Conservation (phyloP, 441 rosid species). For the Erodium trifolium region DNA sequence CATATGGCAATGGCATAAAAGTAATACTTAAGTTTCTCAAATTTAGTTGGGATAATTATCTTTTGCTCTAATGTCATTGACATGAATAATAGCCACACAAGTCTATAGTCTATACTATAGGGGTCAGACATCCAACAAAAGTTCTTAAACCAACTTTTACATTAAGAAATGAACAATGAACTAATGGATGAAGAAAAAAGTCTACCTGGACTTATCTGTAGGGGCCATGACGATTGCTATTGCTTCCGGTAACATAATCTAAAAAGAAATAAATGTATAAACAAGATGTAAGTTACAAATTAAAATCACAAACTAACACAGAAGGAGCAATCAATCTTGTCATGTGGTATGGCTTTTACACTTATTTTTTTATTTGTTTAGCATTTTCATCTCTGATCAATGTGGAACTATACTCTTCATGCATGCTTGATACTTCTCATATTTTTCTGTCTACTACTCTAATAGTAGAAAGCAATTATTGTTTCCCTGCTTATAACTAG, state of each 20-base stretch:
- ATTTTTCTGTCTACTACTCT: background rate
- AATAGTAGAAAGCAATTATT: background rate
- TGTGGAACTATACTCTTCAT: background rate
- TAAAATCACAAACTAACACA: background rate
- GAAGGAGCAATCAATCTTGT: background rate
- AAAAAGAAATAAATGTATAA: background rate
- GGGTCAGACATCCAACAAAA: no score
- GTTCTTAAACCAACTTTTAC: no score
- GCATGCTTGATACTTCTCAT: background rate
- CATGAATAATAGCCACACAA: no score
- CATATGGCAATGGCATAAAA: no score
- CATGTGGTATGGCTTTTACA: background rate
- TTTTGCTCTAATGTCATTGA: no score
- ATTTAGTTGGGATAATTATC: no score
- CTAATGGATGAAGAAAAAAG: background rate
- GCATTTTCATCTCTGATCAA: background rate
- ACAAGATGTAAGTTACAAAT: background rate
- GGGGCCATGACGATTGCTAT: conserved; percentile 96
- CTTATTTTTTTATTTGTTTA: background rate
- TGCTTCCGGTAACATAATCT: conserved; percentile 97
- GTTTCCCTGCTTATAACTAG: background rate
- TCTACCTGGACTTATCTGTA: conserved; percentile 63
- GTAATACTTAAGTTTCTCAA: no score
- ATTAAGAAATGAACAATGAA: no score
- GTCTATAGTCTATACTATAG: no score